Evolutionary conservation across 2,329 filamentous ascomycete species (phyloP), one percentile per base, ranked within the genome.

Genomic region (Pseudocercospora fijiensis): DNA sequence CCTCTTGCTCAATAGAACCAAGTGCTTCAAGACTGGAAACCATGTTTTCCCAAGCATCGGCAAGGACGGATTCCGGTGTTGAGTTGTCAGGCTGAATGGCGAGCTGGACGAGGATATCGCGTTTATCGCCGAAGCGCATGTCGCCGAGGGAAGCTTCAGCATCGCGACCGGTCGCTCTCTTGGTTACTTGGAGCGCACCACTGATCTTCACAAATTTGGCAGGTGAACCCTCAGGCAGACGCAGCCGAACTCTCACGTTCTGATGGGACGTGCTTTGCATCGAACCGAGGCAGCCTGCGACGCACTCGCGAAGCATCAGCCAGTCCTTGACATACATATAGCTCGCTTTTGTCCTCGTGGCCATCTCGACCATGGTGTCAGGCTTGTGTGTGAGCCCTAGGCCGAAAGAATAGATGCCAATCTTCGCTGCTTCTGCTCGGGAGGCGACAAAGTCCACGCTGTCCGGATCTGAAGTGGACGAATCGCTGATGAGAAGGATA

Each of bases 311-410:
- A 37, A 99, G 85, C 94, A 98, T 99, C 94, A 98, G 98, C 95
- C 95, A 99, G 77, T 99, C 95, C 79, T 98, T 99, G 70, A 99
- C 93, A 73, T 98, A 99, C 1, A 92, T 96, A 75, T 98, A 99
- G 1, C 92, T 96, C 4, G 93, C 95, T 80, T 98, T 99, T 3
- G 95, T 99, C 65, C 92, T 86, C 6, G 91, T 95, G 0, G 95
- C 98, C 11, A 99, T 82, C 78, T 98, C 94, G 67, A 99, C 96
- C 92, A 99, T 96, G 0, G 93, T 97, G 75, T 99, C 95, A 4
- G 95, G 95, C 79, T 98, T 98, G 79, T 99, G 95, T 0, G 94
- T 98, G 82, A 97, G 88, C 58, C 95, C 95, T 18, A 99, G 85
- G 33, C 95, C 95, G 72, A 99, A 99, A 0, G 95, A 97, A 78